phyloP scores from a whole-genome alignment of 305 asterid species.

The Solanum chacoense region DNA sequence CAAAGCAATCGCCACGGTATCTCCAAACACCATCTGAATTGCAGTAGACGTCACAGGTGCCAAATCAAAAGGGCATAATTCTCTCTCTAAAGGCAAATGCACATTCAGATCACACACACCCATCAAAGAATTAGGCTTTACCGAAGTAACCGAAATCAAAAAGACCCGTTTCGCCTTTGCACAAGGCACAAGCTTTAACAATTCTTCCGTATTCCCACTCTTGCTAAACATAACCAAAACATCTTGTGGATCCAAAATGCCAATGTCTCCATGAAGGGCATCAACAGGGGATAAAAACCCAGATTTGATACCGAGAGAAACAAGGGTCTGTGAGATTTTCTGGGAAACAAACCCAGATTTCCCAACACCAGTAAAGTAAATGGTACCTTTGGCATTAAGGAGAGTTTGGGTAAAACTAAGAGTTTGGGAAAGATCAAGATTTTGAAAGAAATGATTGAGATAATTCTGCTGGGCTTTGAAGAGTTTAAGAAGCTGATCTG shows the following conservation, averaged over 20 bases:
- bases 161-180: conserved; percentile 77
- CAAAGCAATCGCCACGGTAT: conserved; percentile 76
- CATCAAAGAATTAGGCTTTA: conserved; percentile 48
- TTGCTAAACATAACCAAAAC: conserved; percentile 77
- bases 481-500: conserved; percentile 50
- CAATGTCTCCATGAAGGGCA: conserved; percentile 93
- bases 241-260: conserved; percentile 49
- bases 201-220: conserved; percentile 87
- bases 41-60: conserved; percentile 98
- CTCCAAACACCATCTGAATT: conserved; percentile 94
- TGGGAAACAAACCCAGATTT: conserved; percentile 88
- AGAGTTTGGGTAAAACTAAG: conserved; percentile 68
- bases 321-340: conserved; percentile 74
- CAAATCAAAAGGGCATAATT: conserved; percentile 76
- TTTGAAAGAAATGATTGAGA: conserved; percentile 83
- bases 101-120: conserved; percentile 61
- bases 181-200: conserved; percentile 72
- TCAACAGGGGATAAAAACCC: conserved; percentile 75
- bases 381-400: conserved; percentile 51
- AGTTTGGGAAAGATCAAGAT: conserved; percentile 76
- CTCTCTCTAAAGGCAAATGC: conserved; percentile 84
- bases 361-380: conserved; percentile 80
- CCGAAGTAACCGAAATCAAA: conserved; percentile 73
- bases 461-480: conserved; percentile 79
- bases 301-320: conserved; percentile 62